Evolutionary conservation across 2,329 filamentous ascomycete species (phyloP).

Genomic region (Diaporthe velutina): DNA sequence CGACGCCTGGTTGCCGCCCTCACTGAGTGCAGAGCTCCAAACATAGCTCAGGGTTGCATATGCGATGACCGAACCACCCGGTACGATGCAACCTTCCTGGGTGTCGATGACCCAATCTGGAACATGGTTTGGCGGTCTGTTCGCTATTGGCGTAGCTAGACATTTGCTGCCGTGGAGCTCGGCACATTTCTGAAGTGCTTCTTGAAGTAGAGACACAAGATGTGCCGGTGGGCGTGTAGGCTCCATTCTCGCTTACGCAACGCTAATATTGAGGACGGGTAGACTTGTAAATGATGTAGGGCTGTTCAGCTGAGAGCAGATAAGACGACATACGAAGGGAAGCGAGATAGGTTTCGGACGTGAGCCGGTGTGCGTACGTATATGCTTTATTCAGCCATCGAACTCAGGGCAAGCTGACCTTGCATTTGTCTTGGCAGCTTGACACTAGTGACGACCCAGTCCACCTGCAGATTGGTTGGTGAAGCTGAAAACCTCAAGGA

Average conservation of each 20-base stretch:
- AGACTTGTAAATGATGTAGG: neutral
- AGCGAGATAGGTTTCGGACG: neutral
- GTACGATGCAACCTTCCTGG: neutral
- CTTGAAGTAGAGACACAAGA: neutral
- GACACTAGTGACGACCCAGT: too few relatives aligned
- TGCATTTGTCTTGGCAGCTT: neutral
- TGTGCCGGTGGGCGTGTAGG: neutral
- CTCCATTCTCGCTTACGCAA: neutral
- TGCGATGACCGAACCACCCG: neutral
- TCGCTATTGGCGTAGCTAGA: neutral
- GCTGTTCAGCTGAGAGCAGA: neutral
- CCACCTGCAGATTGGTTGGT: too few relatives aligned
- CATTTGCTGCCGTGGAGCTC: neutral
- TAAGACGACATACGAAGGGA: neutral
- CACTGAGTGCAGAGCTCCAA: neutral
- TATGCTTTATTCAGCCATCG: neutral
- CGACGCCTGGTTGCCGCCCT: neutral
- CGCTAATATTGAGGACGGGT: neutral
- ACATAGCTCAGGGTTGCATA: slow-evolving; percentile 14
- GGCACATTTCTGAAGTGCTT: neutral
- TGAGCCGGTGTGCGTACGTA: neutral
- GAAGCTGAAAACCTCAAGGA: neutral
- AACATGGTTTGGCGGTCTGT: neutral
- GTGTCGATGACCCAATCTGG: slow-evolving; percentile 23
- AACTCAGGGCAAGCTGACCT: neutral